Conservation (phyloP, 768 basidiomycete genomes). For the Kwoniella botswanensis region DNA sequence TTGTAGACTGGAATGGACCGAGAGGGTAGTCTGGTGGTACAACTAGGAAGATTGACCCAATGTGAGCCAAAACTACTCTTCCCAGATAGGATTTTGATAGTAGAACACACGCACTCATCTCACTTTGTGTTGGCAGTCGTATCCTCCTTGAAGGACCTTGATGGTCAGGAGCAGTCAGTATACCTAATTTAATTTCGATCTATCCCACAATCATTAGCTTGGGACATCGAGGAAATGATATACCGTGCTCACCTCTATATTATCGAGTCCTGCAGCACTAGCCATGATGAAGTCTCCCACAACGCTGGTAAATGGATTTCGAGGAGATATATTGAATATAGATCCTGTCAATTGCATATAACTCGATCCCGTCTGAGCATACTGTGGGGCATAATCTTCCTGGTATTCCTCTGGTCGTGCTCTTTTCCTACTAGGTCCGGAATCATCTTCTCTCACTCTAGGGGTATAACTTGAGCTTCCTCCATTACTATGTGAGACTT, state of each 20-base stretch:
- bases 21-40: slow-evolving; percentile 68
- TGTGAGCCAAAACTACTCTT: neutral
- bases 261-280: slow-evolving; percentile 35
- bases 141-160: slow-evolving; percentile 26
- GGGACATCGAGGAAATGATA: neutral
- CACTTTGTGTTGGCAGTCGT: slow-evolving; percentile 41
- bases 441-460: slow-evolving; percentile 13
- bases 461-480: slow-evolving; percentile 15
- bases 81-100: neutral
- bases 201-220: slow-evolving; percentile 4
- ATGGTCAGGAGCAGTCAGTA: slow-evolving; percentile 30
- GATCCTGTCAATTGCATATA: slow-evolving; percentile 35
- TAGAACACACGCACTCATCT: slow-evolving; percentile 40
- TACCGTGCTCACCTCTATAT: slow-evolving; percentile 49
- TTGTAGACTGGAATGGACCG: slow-evolving; percentile 86
- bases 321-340: slow-evolving; percentile 52
- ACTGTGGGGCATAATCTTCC: slow-evolving; percentile 6
- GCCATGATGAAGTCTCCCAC: slow-evolving; percentile 54
- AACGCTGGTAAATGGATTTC: slow-evolving; percentile 48
- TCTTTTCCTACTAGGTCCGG: slow-evolving; percentile 41
- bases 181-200: slow-evolving; percentile 56
- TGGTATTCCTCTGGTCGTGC: slow-evolving; percentile 26
- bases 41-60: slow-evolving; percentile 62
- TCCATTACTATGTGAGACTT: neutral
- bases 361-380: neutral